These are phyloP conservation scores for Pichia sp. DNA, from an alignment of 1,139 yeast genomes.

Conservation along the genomic window DNA sequence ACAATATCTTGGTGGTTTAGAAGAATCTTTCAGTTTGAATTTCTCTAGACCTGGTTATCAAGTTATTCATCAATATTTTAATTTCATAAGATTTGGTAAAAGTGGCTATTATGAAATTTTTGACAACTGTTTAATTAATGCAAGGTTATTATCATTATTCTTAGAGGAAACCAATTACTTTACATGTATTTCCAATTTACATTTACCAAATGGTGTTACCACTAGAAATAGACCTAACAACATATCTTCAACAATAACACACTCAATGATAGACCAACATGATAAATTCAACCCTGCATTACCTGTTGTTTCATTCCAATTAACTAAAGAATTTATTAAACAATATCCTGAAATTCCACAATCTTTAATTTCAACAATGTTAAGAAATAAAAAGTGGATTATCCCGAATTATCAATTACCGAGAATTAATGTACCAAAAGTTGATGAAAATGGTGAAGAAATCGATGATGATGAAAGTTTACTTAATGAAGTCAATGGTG, in stretches of 20 bases:
- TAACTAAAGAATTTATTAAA: constrained; percentile 50
- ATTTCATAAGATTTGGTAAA: constrained; percentile 62
- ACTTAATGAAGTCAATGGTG: constrained; percentile 26
- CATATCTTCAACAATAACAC: background rate
- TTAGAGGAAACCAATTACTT: constrained; percentile 62
- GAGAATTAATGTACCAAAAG: constrained; percentile 23
- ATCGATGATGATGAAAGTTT: constrained; percentile 10
- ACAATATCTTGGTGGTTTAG: constrained; percentile 83
- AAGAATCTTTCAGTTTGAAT: constrained; percentile 79
- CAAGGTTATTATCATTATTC: constrained; percentile 59
- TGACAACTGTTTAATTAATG: constrained; percentile 56
- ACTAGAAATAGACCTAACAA: constrained; percentile 18
- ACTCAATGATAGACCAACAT: constrained; percentile 30
- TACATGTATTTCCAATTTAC: constrained; percentile 73
- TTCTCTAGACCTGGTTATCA: constrained; percentile 93
- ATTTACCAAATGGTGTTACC: constrained; percentile 42
- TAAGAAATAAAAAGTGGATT: constrained; percentile 80
- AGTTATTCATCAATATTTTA: constrained; percentile 80
- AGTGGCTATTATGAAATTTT: constrained; percentile 65
- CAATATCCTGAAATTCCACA: constrained; percentile 83
- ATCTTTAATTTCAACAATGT: constrained; percentile 59
- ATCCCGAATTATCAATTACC: constrained; percentile 89
- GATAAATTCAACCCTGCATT: constrained; percentile 61
- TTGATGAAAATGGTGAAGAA: constrained; percentile 11
- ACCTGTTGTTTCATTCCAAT: constrained; percentile 84